Evolutionary conservation across 2,329 filamentous ascomycete genomes (phyloP).

Genomic region (Venturia aucupariae): DNA sequence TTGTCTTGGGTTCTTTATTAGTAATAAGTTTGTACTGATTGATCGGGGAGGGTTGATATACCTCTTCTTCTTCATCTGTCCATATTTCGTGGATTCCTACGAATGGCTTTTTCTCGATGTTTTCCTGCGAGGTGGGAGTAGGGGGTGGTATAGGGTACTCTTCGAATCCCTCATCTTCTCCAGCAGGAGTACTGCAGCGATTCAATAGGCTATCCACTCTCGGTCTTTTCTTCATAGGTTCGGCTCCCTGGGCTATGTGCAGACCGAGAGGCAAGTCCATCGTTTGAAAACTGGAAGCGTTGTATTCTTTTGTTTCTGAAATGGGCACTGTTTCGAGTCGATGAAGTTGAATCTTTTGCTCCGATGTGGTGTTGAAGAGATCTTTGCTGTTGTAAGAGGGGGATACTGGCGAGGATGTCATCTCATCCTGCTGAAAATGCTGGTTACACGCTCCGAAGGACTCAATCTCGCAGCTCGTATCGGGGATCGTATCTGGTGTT

Average conservation of each 20-base stretch:
- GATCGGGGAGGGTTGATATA: neutral
- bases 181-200: neutral
- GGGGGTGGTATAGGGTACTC: neutral
- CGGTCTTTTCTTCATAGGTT: neutral
- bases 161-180: neutral
- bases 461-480: neutral
- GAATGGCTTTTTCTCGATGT: neutral
- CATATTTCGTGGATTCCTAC: neutral
- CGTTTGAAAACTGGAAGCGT: neutral
- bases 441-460: neutral
- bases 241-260: neutral
- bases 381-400: neutral
- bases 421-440: neutral
- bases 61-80: neutral
- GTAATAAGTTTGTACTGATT: neutral
- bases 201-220: neutral
- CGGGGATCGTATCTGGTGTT: neutral
- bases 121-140: neutral
- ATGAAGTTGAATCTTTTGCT: neutral
- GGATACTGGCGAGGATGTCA: neutral
- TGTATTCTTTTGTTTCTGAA: neutral
- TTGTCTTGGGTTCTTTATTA: conserved; percentile 38
- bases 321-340: neutral
- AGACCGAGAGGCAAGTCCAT: neutral
- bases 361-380: neutral